These are phyloP conservation scores for Podila minutissima DNA, from an alignment of 192 early-diverging fungal genomes.

Conservation along the genomic window DNA sequence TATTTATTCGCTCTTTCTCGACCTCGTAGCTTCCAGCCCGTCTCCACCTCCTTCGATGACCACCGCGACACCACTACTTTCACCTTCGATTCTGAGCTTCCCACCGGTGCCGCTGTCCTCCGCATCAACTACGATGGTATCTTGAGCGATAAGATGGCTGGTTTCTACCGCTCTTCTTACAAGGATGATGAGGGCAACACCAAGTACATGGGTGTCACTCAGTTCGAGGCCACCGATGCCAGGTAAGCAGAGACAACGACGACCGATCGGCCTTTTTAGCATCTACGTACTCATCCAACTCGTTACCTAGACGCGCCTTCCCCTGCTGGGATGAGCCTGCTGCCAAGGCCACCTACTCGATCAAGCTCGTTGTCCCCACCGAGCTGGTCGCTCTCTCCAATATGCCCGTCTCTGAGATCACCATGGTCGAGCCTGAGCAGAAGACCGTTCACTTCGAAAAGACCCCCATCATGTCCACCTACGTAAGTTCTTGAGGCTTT, in stretches of 20 bases:
- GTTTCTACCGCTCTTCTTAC: slow-evolving; percentile 93
- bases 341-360: slow-evolving; percentile 94
- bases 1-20: no score
- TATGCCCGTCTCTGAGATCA: slow-evolving; percentile 81
- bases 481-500: slow-evolving; percentile 58
- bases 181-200: slow-evolving; percentile 51
- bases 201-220: slow-evolving; percentile 88
- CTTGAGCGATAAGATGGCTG: slow-evolving; percentile 90
- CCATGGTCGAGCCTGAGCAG: slow-evolving; percentile 58
- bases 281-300: no score
- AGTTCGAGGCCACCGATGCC: slow-evolving; percentile 95
- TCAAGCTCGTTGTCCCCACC: slow-evolving; percentile 81
- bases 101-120: slow-evolving; percentile 61
- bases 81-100: slow-evolving; percentile 64
- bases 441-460: slow-evolving; percentile 90
- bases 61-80: slow-evolving; percentile 62
- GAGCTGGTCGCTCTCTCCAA: slow-evolving; percentile 90
- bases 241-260: slow-evolving; percentile 9
- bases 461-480: slow-evolving; percentile 96
- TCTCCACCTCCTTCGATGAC: slow-evolving; percentile 54
- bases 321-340: slow-evolving; percentile 98
- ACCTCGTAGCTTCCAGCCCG: slow-evolving; percentile 33
- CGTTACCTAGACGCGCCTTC: slow-evolving; percentile 72
- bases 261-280: no score
- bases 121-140: slow-evolving; percentile 69